A percentile compares a stretch with the other conserved stretches of the same genome.
These are phyloP conservation scores for Chytriomyces sp. DNA, from an alignment of 192 early-diverging fungal species.

Conservation along the genomic window DNA sequence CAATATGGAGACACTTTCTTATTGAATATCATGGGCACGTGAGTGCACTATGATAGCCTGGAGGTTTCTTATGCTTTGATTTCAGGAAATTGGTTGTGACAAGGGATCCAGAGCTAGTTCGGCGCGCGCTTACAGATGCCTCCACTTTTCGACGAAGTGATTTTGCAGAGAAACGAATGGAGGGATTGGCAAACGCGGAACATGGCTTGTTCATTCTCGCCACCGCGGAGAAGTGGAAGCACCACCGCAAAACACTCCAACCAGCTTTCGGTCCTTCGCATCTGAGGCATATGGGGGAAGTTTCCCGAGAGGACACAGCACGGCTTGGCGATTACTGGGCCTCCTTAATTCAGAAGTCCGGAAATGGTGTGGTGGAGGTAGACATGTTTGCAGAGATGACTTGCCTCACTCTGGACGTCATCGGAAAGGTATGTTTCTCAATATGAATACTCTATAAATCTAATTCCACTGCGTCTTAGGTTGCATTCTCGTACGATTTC, in stretches of 20 bases:
- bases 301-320: not conserved
- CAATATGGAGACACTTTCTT: not conserved
- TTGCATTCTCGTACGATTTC: too few species aligned
- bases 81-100: too few species aligned
- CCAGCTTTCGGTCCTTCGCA: slow-evolving; percentile 55
- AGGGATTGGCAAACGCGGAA: slow-evolving; percentile 29
- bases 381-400: slow-evolving; percentile 27
- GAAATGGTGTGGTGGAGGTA: not conserved
- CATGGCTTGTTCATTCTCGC: slow-evolving; percentile 47
- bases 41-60: too few species aligned
- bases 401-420: slow-evolving; percentile 38
- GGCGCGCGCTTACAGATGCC: slow-evolving; percentile 26
- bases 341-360: not conserved
- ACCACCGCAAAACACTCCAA: slow-evolving; percentile 52
- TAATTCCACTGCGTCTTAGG: slow-evolving; percentile 14
- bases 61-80: not conserved
- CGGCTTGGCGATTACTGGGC: slow-evolving; percentile 4
- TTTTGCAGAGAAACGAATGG: not conserved
- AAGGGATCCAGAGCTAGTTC: slow-evolving; percentile 5
- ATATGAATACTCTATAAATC: too few species aligned
- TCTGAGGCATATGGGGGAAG: slow-evolving; percentile 34
- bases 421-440: slow-evolving; percentile 36
- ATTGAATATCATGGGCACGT: too few species aligned
- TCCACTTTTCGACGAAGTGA: slow-evolving; percentile 22
- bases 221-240: slow-evolving; percentile 48